Base-by-base conservation (phyloP, 2,329 filamentous ascomycete species). In the Botrytis paeoniae region DNA sequence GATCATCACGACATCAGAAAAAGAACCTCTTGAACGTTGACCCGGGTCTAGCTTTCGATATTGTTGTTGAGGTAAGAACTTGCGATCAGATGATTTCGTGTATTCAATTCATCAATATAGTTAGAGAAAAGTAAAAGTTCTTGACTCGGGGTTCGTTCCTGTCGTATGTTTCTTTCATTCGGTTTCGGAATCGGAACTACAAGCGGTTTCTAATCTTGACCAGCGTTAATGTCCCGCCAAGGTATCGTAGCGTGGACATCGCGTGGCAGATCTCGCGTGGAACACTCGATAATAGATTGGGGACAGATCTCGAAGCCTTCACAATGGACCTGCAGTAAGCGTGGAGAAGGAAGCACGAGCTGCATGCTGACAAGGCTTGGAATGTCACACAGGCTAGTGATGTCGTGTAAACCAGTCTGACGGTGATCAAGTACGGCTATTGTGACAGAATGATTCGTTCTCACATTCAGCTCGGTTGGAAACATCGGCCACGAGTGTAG, bases 101-200 rank as follows among this genome's bases (percentile, higher is more conserved):
- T 54, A 29, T 39, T 68, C 5, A 12, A 25, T 48, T 18, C 29
- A 35, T 45, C n/a, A 20, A 48, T 48, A 7, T 29, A 4, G 16
- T 39, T 39, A 6, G 45, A 39, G 18, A 39, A 25, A 39, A 16
- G 9, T 39, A 16, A 54, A 16, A 54, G 4, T 22, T 29, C 20
- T 54, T 54, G 18, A 68, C 64, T 54, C 35, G 35, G 48, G 35
- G 35, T 41, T 41, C 16, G 5, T 16, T 29, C n/a, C 5, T n/a
- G 35, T 68, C 48, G 48, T 68, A 10, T 68, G 41, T 57, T 68
- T 25, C 65, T 68, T 41, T 29, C 43, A 65, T 65, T 65, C 35
- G 25, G 10, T n/a, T 22, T 68, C 32, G 12, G 35, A 39, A 29
- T n/a, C 45, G 22, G 32, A 51, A 65, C 20, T 35, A 20, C 16